Conservation (phyloP, 1,284 basidiomycete genomes). For the Marasmius sp. region DNA sequence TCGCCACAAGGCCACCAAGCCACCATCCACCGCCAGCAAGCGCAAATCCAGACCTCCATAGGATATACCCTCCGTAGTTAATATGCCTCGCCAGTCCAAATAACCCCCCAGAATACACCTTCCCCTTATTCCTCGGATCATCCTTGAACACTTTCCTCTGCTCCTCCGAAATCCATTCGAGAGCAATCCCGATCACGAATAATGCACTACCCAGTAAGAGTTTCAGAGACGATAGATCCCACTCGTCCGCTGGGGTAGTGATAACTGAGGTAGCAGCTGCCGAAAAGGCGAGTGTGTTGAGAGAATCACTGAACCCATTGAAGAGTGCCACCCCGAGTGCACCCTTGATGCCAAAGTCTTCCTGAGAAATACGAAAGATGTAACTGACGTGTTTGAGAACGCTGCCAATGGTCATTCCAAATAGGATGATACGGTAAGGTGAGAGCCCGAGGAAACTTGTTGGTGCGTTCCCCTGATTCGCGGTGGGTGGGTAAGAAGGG, state of each 20-base stretch:
- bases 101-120: slow-evolving; percentile 19
- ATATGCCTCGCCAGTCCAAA: slow-evolving; percentile 19
- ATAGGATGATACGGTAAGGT: slow-evolving; percentile 6
- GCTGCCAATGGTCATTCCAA: slow-evolving; percentile 4
- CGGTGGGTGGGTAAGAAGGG: not conserved
- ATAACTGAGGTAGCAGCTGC: slow-evolving; percentile 5
- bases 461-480: not conserved
- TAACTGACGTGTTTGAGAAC: slow-evolving; percentile 5
- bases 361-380: not conserved
- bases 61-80: slow-evolving; percentile 21
- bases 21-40: slow-evolving; percentile 11
- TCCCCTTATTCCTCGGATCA: slow-evolving; percentile 20
- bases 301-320: not conserved
- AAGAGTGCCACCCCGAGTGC: not conserved
- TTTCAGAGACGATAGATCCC: not conserved
- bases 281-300: slow-evolving; percentile 2
- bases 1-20: not conserved
- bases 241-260: not conserved
- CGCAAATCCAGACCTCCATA: slow-evolving; percentile 21
- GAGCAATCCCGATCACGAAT: slow-evolving; percentile 14
- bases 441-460: slow-evolving; percentile 5
- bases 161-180: slow-evolving; percentile 19
- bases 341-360: not conserved
- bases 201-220: slow-evolving; percentile 9
- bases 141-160: slow-evolving; percentile 20